A percentile compares a stretch with the other conserved stretches of the same genome.
Evolutionary conservation across 495 filamentous ascomycete genomes (phyloP).

Genomic region (Bathelium albidoporum): DNA sequence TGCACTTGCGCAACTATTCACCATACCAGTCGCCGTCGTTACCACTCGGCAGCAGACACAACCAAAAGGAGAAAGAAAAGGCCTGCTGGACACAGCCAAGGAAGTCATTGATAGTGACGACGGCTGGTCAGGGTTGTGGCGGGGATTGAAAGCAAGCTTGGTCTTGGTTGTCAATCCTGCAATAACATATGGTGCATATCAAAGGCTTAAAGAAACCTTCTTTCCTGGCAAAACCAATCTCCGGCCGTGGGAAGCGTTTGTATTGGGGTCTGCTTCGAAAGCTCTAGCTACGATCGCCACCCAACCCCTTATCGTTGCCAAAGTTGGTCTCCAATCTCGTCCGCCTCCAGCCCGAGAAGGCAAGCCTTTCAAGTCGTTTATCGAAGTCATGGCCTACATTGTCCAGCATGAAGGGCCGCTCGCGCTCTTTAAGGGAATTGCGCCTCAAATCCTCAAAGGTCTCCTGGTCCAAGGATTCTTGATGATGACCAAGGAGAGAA

Average conservation of each 20-base stretch:
- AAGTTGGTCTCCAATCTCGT: conserved; percentile 89
- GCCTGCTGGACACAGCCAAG: conserved; percentile 73
- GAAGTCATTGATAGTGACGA: conserved; percentile 89
- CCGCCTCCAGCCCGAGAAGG: conserved; percentile 75
- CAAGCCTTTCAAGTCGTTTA: conserved; percentile 89
- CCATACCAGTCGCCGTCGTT: conserved; percentile 88
- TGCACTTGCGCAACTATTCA: conserved; percentile 89
- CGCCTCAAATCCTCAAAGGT: conserved; percentile 86
- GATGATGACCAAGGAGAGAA: conserved; percentile 99
- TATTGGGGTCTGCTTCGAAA: conserved; percentile 90
- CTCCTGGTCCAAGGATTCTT: conserved; percentile 87
- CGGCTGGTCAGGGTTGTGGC: conserved; percentile 81
- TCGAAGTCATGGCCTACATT: conserved; percentile 91
- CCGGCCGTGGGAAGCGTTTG: conserved; percentile 83
- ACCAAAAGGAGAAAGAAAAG: conserved; percentile 69
- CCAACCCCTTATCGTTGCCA: conserved; percentile 95
- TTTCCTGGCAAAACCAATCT: conserved; percentile 71
- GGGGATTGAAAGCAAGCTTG: conserved; percentile 90
- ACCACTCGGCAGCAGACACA: conserved; percentile 96
- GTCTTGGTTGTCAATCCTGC: conserved; percentile 94
- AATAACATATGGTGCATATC: conserved; percentile 97
- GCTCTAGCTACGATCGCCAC: conserved; percentile 83
- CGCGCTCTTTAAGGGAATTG: conserved; percentile 93
- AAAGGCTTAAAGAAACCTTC: conserved; percentile 68
- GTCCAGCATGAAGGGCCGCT: conserved; percentile 72